phyloP scores from a whole-genome alignment of 2,329 filamentous ascomycete species.

The Neonectria hederae region DNA sequence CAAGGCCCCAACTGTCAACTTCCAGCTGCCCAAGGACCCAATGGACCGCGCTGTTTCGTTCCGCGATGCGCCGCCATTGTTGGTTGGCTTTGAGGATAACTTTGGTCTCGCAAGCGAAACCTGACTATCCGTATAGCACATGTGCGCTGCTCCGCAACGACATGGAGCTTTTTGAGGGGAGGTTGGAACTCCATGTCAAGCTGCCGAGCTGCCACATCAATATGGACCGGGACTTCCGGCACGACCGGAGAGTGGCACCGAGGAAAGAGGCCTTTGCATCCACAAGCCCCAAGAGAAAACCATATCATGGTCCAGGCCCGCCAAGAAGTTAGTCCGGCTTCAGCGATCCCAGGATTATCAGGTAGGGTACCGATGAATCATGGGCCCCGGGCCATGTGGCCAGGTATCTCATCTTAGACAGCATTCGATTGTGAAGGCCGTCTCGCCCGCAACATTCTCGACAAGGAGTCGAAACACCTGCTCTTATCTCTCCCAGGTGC shows the following conservation, averaged over 20 bases:
- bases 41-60: constrained; percentile 16
- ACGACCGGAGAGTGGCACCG: constrained; percentile 18
- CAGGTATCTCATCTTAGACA: constrained; percentile 13
- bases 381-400: constrained; percentile 8
- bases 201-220: not conserved
- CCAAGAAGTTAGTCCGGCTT: constrained; percentile 20
- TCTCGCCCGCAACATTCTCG: constrained; percentile 7
- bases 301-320: constrained; percentile 12
- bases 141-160: constrained; percentile 6
- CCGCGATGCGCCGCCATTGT: not conserved
- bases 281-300: not conserved
- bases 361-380: constrained; percentile 6
- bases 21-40: constrained; percentile 7
- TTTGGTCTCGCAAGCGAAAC: not conserved
- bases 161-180: constrained; percentile 1
- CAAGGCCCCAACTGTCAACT: constrained; percentile 18
- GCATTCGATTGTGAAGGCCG: constrained; percentile 3
- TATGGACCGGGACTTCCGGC: constrained; percentile 5
- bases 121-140: constrained; percentile 6
- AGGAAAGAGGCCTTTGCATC: constrained; percentile 15
- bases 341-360: constrained; percentile 17
- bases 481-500: constrained; percentile 9
- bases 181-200: constrained; percentile 10
- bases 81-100: constrained; percentile 11
- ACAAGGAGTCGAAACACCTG: constrained; percentile 16